phyloP scores from a whole-genome alignment of 2,329 filamentous ascomycete genomes.

The Dothideomycetes sp. region DNA sequence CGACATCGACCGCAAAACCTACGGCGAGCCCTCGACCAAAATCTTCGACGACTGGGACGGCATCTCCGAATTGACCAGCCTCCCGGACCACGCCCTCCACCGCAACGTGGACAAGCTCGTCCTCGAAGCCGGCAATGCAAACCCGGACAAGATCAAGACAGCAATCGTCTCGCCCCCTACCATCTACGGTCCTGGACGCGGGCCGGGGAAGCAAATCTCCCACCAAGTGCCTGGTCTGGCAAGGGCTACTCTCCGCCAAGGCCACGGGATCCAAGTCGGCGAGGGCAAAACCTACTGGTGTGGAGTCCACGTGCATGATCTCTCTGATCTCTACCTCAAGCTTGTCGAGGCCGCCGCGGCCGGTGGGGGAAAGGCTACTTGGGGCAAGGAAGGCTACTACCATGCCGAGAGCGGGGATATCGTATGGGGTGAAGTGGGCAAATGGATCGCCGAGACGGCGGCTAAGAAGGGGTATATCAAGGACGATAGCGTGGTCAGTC shows the following conservation, averaged over 20 bases:
- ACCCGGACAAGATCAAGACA: conserved; percentile 43
- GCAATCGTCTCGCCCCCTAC: conserved; percentile 57
- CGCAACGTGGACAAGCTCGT: conserved; percentile 61
- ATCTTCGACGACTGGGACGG: conserved; percentile 51
- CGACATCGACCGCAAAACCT: conserved; percentile 34
- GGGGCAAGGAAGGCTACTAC: conserved; percentile 56
- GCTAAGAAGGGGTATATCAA: conserved; percentile 42
- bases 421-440: conserved; percentile 38
- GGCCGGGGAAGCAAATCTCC: conserved; percentile 43
- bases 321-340: conserved; percentile 43
- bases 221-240: conserved; percentile 49
- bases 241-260: conserved; percentile 38
- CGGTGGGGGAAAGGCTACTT: conserved; percentile 32
- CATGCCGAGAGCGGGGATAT: conserved; percentile 54
- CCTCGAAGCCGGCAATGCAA: conserved; percentile 34
- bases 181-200: conserved; percentile 47
- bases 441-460: conserved; percentile 31
- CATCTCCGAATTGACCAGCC: conserved; percentile 37
- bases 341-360: conserved; percentile 44
- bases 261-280: conserved; percentile 45
- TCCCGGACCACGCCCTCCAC: conserved; percentile 51
- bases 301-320: conserved; percentile 51
- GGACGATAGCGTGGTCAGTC: conserved; percentile 21
- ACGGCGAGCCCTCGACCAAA: conserved; percentile 38
- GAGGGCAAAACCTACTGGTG: conserved; percentile 44